Evolutionary conservation across 2,329 filamentous ascomycete species (phyloP).

Genomic region (Fusarium paranaense): DNA sequence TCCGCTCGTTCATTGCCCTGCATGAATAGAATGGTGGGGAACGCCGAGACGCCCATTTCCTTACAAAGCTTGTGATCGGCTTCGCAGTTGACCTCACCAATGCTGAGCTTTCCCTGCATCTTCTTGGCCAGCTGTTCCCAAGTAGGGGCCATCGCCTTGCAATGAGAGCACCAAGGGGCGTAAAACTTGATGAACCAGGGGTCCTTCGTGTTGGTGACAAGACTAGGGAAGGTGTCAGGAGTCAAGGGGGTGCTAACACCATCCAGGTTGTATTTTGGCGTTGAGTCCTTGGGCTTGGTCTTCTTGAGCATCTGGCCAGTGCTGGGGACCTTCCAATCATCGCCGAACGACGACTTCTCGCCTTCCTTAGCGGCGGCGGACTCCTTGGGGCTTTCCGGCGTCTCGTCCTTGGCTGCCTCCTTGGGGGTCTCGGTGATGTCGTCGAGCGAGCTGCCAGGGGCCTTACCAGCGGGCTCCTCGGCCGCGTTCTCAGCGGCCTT

Average conservation of each 20-base stretch:
- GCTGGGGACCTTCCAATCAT: slow-evolving; percentile 47
- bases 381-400: slow-evolving; percentile 24
- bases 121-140: slow-evolving; percentile 92
- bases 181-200: slow-evolving; percentile 99
- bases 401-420: slow-evolving; percentile 21
- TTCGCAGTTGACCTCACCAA: slow-evolving; percentile 97
- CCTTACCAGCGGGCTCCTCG: slow-evolving; percentile 32
- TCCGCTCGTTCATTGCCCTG: slow-evolving; percentile 91
- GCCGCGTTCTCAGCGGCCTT: slow-evolving; percentile 28
- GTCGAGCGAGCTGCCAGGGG: slow-evolving; percentile 27
- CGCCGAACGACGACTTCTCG: slow-evolving; percentile 42
- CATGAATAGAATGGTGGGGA: slow-evolving; percentile 94
- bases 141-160: slow-evolving; percentile 89
- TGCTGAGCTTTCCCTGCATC: slow-evolving; percentile 89
- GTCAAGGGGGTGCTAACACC: slow-evolving; percentile 82
- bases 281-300: slow-evolving; percentile 60
- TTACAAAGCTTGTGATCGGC: slow-evolving; percentile 89
- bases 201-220: slow-evolving; percentile 88
- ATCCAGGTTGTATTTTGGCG: slow-evolving; percentile 74
- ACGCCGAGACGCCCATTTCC: slow-evolving; percentile 82
- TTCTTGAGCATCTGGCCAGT: slow-evolving; percentile 47
- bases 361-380: slow-evolving; percentile 42
- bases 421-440: slow-evolving; percentile 44
- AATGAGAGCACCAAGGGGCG: slow-evolving; percentile 96
- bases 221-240: slow-evolving; percentile 85